Conservation (phyloP, 495 filamentous ascomycete genomes). For the Aspergillus sclerotiicarbonarius region DNA sequence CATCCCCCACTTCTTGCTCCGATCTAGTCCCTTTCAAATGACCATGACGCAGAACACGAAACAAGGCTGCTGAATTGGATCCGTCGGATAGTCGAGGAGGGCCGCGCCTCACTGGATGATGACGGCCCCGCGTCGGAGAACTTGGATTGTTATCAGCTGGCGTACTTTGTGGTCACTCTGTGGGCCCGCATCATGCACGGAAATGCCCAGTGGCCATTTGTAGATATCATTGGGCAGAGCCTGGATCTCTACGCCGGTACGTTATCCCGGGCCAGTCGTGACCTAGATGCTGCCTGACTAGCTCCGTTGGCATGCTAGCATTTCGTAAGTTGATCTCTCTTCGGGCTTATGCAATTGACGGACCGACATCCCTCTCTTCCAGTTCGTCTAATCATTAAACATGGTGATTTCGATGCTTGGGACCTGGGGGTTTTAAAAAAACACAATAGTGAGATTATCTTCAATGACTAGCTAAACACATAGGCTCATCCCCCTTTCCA, state of each 20-base stretch:
- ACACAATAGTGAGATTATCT: too few species aligned
- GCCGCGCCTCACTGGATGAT: slow-evolving; percentile 19
- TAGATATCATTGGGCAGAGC: slow-evolving; percentile 17
- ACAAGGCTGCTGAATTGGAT: slow-evolving; percentile 19
- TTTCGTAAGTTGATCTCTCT: too few species aligned
- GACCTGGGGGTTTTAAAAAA: too few species aligned
- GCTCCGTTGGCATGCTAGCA: too few species aligned
- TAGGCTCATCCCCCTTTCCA: too few species aligned
- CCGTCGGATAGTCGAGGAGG: slow-evolving; percentile 24
- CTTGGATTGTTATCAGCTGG: slow-evolving; percentile 14
- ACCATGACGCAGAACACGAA: slow-evolving; percentile 18
- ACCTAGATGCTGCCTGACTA: not conserved
- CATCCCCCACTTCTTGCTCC: not conserved
- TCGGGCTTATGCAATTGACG: too few species aligned
- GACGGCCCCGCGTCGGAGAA: slow-evolving; percentile 5
- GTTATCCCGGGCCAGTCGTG: not conserved
- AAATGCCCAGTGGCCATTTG: slow-evolving; percentile 20
- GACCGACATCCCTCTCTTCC: too few species aligned
- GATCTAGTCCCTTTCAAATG: not conserved
- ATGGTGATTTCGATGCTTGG: too few species aligned
- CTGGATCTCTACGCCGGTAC: slow-evolving; percentile 20
- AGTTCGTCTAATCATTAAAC: too few species aligned
- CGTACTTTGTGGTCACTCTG: slow-evolving; percentile 16
- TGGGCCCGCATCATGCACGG: slow-evolving; percentile 23
- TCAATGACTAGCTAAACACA: too few species aligned